A percentile compares a stretch with the other conserved stretches of the same genome.
Conservation (phyloP, 208 protist species). For the Angomonas ambiguus region DNA sequence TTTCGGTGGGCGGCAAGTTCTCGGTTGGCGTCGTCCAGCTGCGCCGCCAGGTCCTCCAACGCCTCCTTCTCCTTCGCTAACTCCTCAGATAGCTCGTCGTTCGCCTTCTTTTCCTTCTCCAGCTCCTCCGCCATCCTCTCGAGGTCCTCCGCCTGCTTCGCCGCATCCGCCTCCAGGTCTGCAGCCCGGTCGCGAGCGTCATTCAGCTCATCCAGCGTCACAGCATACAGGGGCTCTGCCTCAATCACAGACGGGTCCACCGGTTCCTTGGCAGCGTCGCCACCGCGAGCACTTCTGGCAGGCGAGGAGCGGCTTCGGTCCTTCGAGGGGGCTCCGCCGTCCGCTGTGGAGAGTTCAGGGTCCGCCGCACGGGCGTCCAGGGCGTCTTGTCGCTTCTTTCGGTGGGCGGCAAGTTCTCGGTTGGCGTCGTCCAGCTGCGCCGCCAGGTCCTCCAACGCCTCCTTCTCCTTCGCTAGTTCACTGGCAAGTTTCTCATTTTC, state of each 20-base stretch:
- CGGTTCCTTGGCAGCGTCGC: background rate
- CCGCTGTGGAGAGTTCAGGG: background rate
- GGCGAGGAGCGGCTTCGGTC: background rate
- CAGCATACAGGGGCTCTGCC: background rate
- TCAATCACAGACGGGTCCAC: background rate
- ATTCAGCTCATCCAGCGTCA: background rate
- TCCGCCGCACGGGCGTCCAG: background rate
- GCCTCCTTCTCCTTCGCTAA: background rate
- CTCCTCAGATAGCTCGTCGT: background rate
- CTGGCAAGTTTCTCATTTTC: background rate
- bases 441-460: background rate
- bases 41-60: background rate
- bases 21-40: background rate
- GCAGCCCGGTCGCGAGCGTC: background rate
- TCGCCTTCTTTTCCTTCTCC: constrained; percentile 2
- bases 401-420: background rate
- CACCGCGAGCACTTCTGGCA: background rate
- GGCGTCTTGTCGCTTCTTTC: background rate
- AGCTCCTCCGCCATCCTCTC: background rate
- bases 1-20: background rate
- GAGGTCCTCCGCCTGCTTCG: background rate
- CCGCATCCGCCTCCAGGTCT: background rate
- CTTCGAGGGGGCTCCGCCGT: background rate
- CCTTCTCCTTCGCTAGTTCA: constrained; percentile 6
- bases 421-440: background rate